Conservation (phyloP, 345 rosid genomes). For the Psidium guajava region DNA sequence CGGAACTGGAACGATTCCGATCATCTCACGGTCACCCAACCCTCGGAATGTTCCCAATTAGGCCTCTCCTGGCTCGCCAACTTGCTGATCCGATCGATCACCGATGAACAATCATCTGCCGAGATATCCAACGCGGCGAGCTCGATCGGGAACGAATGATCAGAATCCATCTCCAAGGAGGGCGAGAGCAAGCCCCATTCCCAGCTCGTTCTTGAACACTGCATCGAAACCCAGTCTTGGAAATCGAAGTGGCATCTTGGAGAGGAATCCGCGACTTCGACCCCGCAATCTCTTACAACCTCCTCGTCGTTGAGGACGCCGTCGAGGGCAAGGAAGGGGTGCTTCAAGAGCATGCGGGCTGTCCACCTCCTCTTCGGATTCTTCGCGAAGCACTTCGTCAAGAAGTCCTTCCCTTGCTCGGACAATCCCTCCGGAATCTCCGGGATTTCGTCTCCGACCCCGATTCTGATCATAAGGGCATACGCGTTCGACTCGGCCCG, state of each 20-base stretch:
- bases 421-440: slow-evolving; percentile 45
- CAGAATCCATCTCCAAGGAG: background rate
- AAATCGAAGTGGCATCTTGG: slow-evolving; percentile 9
- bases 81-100: background rate
- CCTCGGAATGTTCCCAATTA: background rate
- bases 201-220: background rate
- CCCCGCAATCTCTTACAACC: background rate
- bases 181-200: background rate
- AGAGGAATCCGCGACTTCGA: background rate
- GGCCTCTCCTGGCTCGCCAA: background rate
- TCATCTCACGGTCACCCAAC: background rate
- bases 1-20: background rate
- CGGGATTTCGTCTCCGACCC: slow-evolving; percentile 49
- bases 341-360: slow-evolving; percentile 64
- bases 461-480: slow-evolving; percentile 43
- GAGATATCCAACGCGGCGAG: background rate
- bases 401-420: slow-evolving; percentile 58
- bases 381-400: slow-evolving; percentile 44
- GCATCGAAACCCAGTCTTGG: background rate
- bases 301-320: background rate
- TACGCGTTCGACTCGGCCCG: slow-evolving; percentile 16
- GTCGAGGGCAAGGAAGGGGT: slow-evolving; percentile 36
- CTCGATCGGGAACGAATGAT: background rate
- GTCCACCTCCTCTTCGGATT: slow-evolving; percentile 57
- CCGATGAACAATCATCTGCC: background rate